Evolutionary conservation across 2,329 filamentous ascomycete genomes (phyloP).

Genomic region (Aspergillus sp.): DNA sequence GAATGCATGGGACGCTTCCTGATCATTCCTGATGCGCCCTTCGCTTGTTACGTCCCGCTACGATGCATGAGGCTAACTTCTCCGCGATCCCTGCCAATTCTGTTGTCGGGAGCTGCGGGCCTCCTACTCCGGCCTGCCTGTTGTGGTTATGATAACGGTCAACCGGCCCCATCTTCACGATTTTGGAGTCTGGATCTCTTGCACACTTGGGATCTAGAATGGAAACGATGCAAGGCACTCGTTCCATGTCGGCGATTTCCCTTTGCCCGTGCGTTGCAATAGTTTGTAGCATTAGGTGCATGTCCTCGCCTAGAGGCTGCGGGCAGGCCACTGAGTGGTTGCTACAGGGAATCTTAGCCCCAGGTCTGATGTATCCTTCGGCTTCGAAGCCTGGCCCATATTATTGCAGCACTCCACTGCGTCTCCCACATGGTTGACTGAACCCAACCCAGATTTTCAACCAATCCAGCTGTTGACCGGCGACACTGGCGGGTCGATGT

Average conservation of each 20-base stretch:
- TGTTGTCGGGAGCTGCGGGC: neutral
- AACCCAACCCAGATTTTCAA: slow-evolving; percentile 8
- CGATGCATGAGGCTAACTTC: slow-evolving; percentile 1
- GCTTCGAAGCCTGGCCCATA: slow-evolving; percentile 16
- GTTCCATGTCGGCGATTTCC: neutral
- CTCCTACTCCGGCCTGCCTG: neutral
- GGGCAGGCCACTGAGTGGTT: slow-evolving; percentile 21
- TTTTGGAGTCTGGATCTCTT: no score
- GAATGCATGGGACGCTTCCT: slow-evolving; percentile 14
- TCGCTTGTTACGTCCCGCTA: neutral
- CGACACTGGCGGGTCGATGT: slow-evolving; percentile 11
- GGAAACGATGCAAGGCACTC: no score
- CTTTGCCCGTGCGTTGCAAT: slow-evolving; percentile 1
- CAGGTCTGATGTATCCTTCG: slow-evolving; percentile 15
- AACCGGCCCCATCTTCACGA: neutral
- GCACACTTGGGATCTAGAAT: no score
- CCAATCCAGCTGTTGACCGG: slow-evolving; percentile 11
- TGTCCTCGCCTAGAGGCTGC: slow-evolving; percentile 12
- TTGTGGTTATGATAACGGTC: no score
- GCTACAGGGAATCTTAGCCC: slow-evolving; percentile 12
- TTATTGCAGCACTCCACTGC: no score
- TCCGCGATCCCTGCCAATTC: slow-evolving; percentile 1
- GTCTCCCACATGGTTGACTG: slow-evolving; percentile 16
- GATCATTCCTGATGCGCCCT: slow-evolving; percentile 8
- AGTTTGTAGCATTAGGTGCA: slow-evolving; percentile 1